Base-by-base conservation (phyloP, 768 basidiomycete species). In the Pilatotrama ljubarskyi region DNA sequence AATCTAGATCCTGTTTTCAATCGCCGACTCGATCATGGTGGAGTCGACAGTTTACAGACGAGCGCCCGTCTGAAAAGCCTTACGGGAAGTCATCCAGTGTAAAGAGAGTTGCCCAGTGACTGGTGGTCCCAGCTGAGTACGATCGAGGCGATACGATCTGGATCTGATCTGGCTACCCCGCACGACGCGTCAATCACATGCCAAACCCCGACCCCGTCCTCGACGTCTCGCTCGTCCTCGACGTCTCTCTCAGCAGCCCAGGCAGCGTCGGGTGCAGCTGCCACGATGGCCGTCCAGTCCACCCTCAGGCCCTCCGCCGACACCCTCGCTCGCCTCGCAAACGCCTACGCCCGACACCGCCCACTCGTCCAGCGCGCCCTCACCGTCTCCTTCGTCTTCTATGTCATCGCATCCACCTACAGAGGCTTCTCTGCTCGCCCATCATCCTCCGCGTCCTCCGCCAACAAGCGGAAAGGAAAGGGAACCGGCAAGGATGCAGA, bases 361-460 rank as follows among this genome's bases (percentile, higher is more conserved):
- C 90, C 91, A 3, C 66, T 82, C 38, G 76, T 95, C 48, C 93
- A 95, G 72, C 84, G 85, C 41, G 62, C 81, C 26, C 77, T 96
- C 18, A 94, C 87, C 46, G 67, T 79, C 22, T 78, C 80, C 7
- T 93, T 94, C 68, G 82, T 90, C 7, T 52, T 86, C 40, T 91
- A 94, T 70, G 85, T 87, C 43, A 75, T 95, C 22, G 75, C 80
- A 5, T 74, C 85, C 0, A 85, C 90, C 11, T 89, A 86, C 67
- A 74, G 77, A 50, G 78, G 84, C 3, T 69, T 93, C 25, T 77
- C 80, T 2, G 78, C 80, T 3, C 75, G 80, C 40, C 61, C 61
- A n/a, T 32, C 56, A 5, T 22, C 51, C 1, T 54, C 60, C 15
- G 22, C 59, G 20, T 18, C 36, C 20, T 73, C 82, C 32, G 58